Conservation (phyloP, 108 stramenopile genomes). For the Craspedostauros australis region DNA sequence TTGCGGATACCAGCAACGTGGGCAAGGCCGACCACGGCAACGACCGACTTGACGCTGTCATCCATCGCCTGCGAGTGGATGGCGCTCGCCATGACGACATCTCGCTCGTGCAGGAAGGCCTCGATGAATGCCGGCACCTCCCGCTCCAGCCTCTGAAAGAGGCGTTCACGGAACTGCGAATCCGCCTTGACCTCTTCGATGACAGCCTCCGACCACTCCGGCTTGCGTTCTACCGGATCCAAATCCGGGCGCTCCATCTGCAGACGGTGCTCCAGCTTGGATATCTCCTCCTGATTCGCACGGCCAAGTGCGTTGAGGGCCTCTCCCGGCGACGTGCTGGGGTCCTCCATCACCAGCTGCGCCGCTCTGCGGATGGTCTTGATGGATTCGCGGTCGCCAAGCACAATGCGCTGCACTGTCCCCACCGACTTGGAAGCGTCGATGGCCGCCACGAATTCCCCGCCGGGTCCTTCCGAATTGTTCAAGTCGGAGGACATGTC, state of each 20-base stretch:
- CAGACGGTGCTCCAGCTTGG: slow-evolving; percentile 12
- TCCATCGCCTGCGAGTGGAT: slow-evolving; percentile 12
- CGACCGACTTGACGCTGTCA: slow-evolving; percentile 5
- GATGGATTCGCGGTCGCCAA: slow-evolving; percentile 29
- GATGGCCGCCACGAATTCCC: slow-evolving; percentile 30
- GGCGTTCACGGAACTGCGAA: slow-evolving; percentile 15
- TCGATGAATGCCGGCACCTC: slow-evolving; percentile 32
- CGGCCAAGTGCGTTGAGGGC: slow-evolving; percentile 1
- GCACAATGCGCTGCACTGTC: slow-evolving; percentile 7
- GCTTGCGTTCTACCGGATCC: slow-evolving; percentile 13
- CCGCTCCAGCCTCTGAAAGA: slow-evolving; percentile 24
- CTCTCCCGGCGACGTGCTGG: slow-evolving; percentile 17
- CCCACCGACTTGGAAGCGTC: slow-evolving; percentile 9
- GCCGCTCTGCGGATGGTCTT: slow-evolving; percentile 23
- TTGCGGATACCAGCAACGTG: slow-evolving; percentile 28
- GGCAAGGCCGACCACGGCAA: slow-evolving; percentile 28
- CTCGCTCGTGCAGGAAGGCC: slow-evolving; percentile 34
- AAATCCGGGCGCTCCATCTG: slow-evolving; percentile 1
- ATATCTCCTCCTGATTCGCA: slow-evolving; percentile 20
- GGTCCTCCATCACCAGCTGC: slow-evolving; percentile 19
- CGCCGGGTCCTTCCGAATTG: slow-evolving; percentile 9
- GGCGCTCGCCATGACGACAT: slow-evolving; percentile 30
- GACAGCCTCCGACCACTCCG: too few species aligned
- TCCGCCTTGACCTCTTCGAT: slow-evolving; percentile 30
- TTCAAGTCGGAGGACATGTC: slow-evolving; percentile 15